These are phyloP conservation scores for Funneliformis mosseae DNA, from an alignment of 192 early-diverging fungal genomes.

Conservation along the genomic window DNA sequence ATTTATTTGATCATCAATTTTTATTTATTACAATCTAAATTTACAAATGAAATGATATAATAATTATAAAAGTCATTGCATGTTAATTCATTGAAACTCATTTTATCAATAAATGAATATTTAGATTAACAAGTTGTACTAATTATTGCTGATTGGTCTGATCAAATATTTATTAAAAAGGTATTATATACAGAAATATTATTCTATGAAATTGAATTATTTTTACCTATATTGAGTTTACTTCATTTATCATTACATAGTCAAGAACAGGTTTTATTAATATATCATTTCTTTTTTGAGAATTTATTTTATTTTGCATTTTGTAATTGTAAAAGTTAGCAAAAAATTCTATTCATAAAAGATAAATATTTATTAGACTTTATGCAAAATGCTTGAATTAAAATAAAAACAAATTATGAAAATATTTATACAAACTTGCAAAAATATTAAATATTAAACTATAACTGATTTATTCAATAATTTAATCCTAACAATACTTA, in stretches of 20 bases:
- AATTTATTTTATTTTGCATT: background rate
- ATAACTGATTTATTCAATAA: background rate
- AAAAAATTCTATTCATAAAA: background rate
- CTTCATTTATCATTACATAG: slow-evolving; percentile 7
- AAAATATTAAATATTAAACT: background rate
- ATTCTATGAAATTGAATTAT: background rate
- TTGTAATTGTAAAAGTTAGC: background rate
- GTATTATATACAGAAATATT: background rate
- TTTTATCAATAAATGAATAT: background rate
- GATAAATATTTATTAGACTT: background rate
- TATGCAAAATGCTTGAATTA: background rate
- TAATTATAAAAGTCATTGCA: too few species aligned
- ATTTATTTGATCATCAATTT: too few species aligned
- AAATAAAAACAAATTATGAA: background rate
- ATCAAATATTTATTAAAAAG: slow-evolving; percentile 9
- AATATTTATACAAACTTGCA: too few species aligned
- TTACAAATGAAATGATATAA: too few species aligned
- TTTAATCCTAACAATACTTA: background rate
- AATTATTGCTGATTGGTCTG: slow-evolving; percentile 12
- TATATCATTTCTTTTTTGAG: background rate
- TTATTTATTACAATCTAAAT: too few species aligned
- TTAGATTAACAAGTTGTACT: background rate
- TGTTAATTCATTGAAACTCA: background rate
- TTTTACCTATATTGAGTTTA: background rate
- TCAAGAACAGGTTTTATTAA: background rate